Evolutionary conservation across 169 alveolate genomes (phyloP), one percentile per base, ranked within the genome.

Genomic region (Cryptosporidium tyzzeri): DNA sequence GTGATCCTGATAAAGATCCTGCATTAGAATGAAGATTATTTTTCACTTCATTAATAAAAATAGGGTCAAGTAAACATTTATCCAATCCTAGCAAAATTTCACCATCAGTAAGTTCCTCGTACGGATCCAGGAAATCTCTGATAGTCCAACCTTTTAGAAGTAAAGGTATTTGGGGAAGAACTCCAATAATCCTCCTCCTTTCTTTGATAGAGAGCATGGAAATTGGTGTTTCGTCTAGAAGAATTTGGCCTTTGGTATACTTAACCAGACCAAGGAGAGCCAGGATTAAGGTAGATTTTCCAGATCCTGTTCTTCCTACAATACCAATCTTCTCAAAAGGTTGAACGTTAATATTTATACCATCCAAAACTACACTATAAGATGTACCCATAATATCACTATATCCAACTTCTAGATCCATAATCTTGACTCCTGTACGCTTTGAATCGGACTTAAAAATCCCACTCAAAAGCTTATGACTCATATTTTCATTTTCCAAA

Each of bases 261-360:
- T 85, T 61, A 16, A 87, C 84, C 41, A 92, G 70, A 16, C 94
- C 94, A 23, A 92, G 85, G 2, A 92, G 87, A 0, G 94, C 86
- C 35, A 92, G 45, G 37, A 92, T 55, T 45, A 80, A 75, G 18
- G 94, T 92, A 37, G 93, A 91, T 44, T 92, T 92, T 1, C 94
- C 94, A 51, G 93, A 75, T 5, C 94, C 94, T 35, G 94, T 86
- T 73, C 86, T 87, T 12, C 94, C 94, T 4, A 92, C 91, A 16
- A 92, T 86, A 21, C 94, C 94, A 23, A 92, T 80, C 2, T 92
- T 74, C 51, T 92, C 93, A 48, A 39, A 58, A 33, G 91, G 91
- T n/a, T 74, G 62, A 1, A 92, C 91, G 80, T 73, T 86, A 7
- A 85, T 35, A 62, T 92, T 92, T 18, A 92, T 84, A 33, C 65